Percentiles rank a stretch among this genome's conserved stretches.
Conservation (phyloP, 179 eudicot genomes). For the Gypsophila paniculata region DNA sequence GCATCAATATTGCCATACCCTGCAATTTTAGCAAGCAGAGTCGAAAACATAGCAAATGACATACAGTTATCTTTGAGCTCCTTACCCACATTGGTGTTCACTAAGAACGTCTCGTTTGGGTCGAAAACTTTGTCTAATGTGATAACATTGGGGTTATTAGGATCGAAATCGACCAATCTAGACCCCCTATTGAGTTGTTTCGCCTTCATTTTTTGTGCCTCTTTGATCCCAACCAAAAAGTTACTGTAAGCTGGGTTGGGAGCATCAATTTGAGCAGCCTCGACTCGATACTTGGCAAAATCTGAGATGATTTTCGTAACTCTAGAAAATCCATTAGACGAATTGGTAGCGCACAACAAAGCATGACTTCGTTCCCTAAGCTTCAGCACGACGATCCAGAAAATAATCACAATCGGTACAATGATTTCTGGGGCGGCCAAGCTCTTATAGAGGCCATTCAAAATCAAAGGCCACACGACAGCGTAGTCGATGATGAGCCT, state of each 20-base stretch:
- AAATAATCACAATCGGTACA: not conserved
- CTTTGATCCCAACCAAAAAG: not conserved
- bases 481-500: not conserved
- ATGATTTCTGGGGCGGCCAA: slow-evolving; percentile 7
- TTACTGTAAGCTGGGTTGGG: not conserved
- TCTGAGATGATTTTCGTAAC: not conserved
- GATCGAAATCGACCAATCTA: not conserved
- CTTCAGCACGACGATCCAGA: slow-evolving; percentile 3
- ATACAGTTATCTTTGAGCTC: not conserved
- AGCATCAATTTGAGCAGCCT: not conserved
- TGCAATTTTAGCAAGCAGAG: slow-evolving; percentile 10
- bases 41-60: slow-evolving; percentile 17
- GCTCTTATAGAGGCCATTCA: not conserved
- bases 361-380: slow-evolving; percentile 14
- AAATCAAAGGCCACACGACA: slow-evolving; percentile 6
- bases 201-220: not conserved
- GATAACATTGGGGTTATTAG: not conserved
- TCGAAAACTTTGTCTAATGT: not conserved
- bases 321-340: not conserved
- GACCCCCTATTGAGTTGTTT: not conserved
- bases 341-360: not conserved
- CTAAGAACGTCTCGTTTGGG: not conserved
- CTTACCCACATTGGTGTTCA: not conserved
- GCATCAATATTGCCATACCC: slow-evolving; percentile 4
- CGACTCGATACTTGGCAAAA: not conserved